Conservation (phyloP, 1,139 yeast genomes). For the Blastobotrys capitulatus region DNA sequence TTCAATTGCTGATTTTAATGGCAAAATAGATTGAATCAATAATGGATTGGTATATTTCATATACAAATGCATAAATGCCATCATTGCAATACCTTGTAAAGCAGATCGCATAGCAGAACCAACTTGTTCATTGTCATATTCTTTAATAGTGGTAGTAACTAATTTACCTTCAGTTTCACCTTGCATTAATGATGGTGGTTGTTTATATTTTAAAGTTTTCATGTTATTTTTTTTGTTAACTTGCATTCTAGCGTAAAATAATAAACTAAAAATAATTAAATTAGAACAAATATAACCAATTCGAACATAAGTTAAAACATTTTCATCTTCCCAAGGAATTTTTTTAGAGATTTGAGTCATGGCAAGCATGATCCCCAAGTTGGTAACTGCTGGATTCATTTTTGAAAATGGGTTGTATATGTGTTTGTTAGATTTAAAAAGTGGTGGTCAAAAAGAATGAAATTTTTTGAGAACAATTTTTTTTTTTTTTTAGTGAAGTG, state of each 20-base stretch:
- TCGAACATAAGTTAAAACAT: constrained; percentile 70
- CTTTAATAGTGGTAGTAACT: constrained; percentile 85
- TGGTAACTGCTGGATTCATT: constrained; percentile 70
- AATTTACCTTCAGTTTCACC: constrained; percentile 73
- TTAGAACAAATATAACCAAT: constrained; percentile 65
- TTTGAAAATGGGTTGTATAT: not conserved
- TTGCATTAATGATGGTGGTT: constrained; percentile 75
- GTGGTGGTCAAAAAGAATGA: not conserved
- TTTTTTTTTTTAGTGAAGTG: too few species aligned
- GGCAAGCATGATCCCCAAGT: constrained; percentile 86
- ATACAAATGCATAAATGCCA: constrained; percentile 97
- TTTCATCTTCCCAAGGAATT: constrained; percentile 84
- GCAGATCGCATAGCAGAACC: constrained; percentile 72
- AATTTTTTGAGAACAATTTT: not conserved
- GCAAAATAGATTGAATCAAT: constrained; percentile 88
- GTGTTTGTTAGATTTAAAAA: not conserved
- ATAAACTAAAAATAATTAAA: constrained; percentile 57
- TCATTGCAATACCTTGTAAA: constrained; percentile 91
- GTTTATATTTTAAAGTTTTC: constrained; percentile 86
- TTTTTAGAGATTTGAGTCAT: constrained; percentile 95
- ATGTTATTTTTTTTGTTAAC: constrained; percentile 74
- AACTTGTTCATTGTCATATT: constrained; percentile 87
- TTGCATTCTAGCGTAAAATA: constrained; percentile 54
- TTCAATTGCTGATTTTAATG: constrained; percentile 86
- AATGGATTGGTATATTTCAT: constrained; percentile 98